Conservation (phyloP, 2,329 filamentous ascomycete species). For the Phaeoacremonium minimum region DNA sequence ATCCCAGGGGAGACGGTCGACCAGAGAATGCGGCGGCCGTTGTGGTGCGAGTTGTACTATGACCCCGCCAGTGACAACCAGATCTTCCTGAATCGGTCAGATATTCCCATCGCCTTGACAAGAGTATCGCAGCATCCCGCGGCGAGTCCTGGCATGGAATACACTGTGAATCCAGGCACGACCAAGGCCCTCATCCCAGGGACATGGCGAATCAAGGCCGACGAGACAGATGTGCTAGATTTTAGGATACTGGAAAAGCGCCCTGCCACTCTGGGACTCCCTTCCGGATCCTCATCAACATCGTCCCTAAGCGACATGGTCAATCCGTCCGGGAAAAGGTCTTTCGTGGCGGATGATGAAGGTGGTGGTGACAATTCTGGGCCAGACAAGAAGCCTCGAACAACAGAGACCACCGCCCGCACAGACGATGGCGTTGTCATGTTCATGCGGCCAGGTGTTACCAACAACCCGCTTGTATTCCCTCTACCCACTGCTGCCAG, state of each 20-base stretch:
- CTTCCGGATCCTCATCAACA: constrained; percentile 23
- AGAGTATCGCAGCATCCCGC: constrained; percentile 35
- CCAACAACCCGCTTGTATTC: constrained; percentile 44
- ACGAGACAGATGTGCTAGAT: constrained; percentile 46
- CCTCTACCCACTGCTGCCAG: constrained; percentile 42
- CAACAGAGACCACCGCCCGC: constrained; percentile 14
- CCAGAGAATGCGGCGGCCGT: constrained; percentile 35
- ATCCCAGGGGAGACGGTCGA: constrained; percentile 45
- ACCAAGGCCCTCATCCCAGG: constrained; percentile 46
- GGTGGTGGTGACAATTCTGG: constrained; percentile 18
- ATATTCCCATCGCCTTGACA: constrained; percentile 46
- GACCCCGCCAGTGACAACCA: constrained; percentile 55
- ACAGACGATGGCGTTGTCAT: constrained; percentile 50
- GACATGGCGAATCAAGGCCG: constrained; percentile 52
- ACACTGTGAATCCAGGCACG: constrained; percentile 32
- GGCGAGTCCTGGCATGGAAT: constrained; percentile 24
- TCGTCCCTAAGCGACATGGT: constrained; percentile 21
- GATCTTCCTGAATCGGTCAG: constrained; percentile 51
- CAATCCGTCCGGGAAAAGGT: constrained; percentile 47
- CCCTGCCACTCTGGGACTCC: constrained; percentile 27
- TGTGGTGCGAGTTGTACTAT: constrained; percentile 60
- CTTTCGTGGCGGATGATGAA: constrained; percentile 38
- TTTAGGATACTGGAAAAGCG: constrained; percentile 55
- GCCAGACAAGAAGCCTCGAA: constrained; percentile 37
- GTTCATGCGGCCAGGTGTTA: constrained; percentile 38